Evolutionary conservation across 192 early-diverging fungal species (phyloP), one percentile per base, ranked within the genome.

Genomic region (Entophlyctis luteolus): DNA sequence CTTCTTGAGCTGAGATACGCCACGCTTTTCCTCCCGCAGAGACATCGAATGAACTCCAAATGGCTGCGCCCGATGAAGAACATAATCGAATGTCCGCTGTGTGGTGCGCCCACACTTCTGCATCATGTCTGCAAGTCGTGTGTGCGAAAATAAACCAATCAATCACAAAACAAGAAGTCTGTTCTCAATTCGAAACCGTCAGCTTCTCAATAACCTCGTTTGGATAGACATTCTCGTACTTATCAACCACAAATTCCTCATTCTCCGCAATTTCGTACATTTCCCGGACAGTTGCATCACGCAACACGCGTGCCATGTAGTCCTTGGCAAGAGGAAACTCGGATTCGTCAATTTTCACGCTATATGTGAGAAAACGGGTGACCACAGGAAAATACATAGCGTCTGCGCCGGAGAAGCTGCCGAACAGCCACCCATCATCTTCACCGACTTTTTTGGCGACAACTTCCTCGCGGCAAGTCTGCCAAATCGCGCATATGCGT

Each of bases 61-160:
- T 79, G 78, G 78, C 63, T 79, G 34, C 72, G 73, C n/a, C 78
- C 78, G 22, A 48, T 72, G 59, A 63, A 72, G 4, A 76, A 79
- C 59, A 72, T 77, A 47, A 49, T 65, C 4, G 75, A 82, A 33
- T 96, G 94, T 68, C 86, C 84, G 25, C 86, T 83, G 54, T 96
- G 94, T 62, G 91, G 91, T 3, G 74, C 80, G 27, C 75, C 83
- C 25, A 88, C 89, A 62, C 74, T 92, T 18, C 62, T 83, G 62
- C 89, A 92, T 38, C 91, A 94, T 65, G 77, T 91, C 27, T 96
- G 93, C 77, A 46, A 63, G 42, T 32, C 33, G 3, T 79, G 78
- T 54, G 23, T 72, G 36, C 39, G 39, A n/a, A n/a, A n/a, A n/a
- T n/a, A n/a, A n/a, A n/a, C n/a, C n/a, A n/a, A n/a, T n/a, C n/a